Conservation (phyloP, 768 basidiomycete species). For the Leucocoprinus leucothites region DNA sequence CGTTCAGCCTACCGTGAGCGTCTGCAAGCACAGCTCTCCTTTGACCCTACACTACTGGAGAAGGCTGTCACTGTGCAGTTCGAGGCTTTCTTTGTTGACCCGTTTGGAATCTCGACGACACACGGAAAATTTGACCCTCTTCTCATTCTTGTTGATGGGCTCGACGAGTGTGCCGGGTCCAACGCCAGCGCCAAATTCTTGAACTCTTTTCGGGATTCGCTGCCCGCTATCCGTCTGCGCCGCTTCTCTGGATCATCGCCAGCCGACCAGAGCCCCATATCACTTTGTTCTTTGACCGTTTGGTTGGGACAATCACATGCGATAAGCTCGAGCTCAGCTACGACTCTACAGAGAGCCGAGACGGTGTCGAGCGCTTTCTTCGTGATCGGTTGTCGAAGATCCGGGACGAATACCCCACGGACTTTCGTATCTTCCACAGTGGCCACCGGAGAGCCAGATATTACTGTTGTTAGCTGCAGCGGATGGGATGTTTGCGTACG, state of each 20-base stretch:
- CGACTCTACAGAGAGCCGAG: neutral
- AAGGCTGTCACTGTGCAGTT: slow-evolving; percentile 14
- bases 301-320: neutral
- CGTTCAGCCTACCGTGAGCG: slow-evolving; percentile 1
- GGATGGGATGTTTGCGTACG: no score
- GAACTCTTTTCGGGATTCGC: neutral
- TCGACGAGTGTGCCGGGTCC: neutral
- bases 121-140: neutral
- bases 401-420: no score
- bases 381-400: no score
- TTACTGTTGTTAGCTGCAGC: no score
- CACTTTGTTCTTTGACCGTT: neutral
- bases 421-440: no score
- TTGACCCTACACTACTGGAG: slow-evolving; percentile 6
- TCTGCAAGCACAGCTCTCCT: slow-evolving; percentile 4
- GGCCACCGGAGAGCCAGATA: no score
- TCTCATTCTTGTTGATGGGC: neutral
- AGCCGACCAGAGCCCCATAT: slow-evolving; percentile 6
- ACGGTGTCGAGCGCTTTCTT: no score
- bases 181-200: neutral
- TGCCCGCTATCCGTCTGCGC: neutral
- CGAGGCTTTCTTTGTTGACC: slow-evolving; percentile 12
- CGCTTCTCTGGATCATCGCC: neutral
- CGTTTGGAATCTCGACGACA: slow-evolving; percentile 1
- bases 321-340: neutral